Base-by-base conservation (phyloP, 1,284 basidiomycete genomes). In the Leccinum solheimii region DNA sequence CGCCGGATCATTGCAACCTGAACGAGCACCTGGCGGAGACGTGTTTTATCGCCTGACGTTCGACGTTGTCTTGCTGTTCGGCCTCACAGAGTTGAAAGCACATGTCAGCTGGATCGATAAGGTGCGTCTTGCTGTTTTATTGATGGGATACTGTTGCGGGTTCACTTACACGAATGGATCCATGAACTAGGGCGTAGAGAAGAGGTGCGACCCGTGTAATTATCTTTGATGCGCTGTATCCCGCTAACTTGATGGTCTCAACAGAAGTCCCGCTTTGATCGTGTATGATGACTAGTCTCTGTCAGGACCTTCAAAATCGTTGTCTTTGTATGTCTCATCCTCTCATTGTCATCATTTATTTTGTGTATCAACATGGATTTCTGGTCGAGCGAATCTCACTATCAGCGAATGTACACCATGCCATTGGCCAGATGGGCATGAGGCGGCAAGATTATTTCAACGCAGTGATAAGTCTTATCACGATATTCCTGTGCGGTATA, bases 221-320 rank as follows among this genome's bases (percentile, higher is more conserved):
- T 0, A 13, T 10, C 1, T 34, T 6, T 11, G 2, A 48, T 48
- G 27, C 14, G 40, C 19, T 30, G 8, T 13, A 36, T 48, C 30
- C 4, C 40, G 26, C 62, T 67, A 6, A 67, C 48, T 1, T 13
- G 21, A 59, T 38, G 10, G 19, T 16, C 3, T 16, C 3, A 3
- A 64, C 58, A 80, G 79, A 62, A 68, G 74, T 56, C 76, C 77
- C 1, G 78, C 79, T 9, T 73, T 72, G 38, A 67, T 80, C 16
- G 67, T 79, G 7, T 80, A 79, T 45, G 73, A 71, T 1, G 66
- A 71, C 11, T 69, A 62, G 45, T 23, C 23, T 3, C 16, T 34
- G 14, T 50, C 14, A 50, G 14, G 49, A 14, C 49, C 21, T 21
- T 50, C 23, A 14, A 13, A 5, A 21, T 26, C 13, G 26, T 8